These are phyloP conservation scores for Plicaturopsis crispa DNA, from an alignment of 768 basidiomycete genomes.

Conservation along the genomic window DNA sequence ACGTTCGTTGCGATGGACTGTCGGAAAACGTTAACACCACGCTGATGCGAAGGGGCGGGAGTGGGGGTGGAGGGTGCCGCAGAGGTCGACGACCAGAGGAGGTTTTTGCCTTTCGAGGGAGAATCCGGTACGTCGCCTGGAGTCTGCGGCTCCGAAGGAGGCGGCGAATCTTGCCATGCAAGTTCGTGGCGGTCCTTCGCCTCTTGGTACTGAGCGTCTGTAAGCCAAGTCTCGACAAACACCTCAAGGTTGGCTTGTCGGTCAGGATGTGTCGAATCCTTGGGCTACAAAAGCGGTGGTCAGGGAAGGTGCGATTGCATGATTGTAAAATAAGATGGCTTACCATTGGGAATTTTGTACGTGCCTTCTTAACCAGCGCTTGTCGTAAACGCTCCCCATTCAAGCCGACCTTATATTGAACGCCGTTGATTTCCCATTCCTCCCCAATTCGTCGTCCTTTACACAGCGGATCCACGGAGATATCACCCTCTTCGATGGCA, in stretches of 20 bases:
- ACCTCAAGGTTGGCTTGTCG: constrained; percentile 59
- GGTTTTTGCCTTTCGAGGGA: constrained; percentile 49
- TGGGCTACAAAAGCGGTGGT: constrained; percentile 31
- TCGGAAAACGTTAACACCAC: constrained; percentile 29
- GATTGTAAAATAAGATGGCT: constrained; percentile 12
- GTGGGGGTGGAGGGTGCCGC: constrained; percentile 29
- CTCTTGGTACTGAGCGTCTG: constrained; percentile 62
- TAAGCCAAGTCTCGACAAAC: constrained; percentile 73
- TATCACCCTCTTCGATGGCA: constrained; percentile 26
- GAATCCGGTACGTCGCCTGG: constrained; percentile 29
- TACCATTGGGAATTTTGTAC: constrained; percentile 70
- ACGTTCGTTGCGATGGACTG: constrained; percentile 39
- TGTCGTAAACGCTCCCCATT: constrained; percentile 66
- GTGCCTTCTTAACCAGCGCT: constrained; percentile 63
- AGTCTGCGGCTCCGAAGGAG: constrained; percentile 34
- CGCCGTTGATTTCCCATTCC: constrained; percentile 67
- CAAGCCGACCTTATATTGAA: constrained; percentile 62
- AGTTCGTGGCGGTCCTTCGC: constrained; percentile 55
- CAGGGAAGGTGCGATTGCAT: background rate
- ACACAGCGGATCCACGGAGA: constrained; percentile 43
- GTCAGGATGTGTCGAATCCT: constrained; percentile 75
- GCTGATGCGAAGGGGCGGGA: constrained; percentile 16
- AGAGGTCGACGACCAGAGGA: constrained; percentile 61
- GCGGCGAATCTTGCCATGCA: constrained; percentile 61
- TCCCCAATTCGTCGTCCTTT: constrained; percentile 60